Base-by-base conservation (phyloP, 176 grass and related monocot species). In the Triticum dicoccoides region DNA sequence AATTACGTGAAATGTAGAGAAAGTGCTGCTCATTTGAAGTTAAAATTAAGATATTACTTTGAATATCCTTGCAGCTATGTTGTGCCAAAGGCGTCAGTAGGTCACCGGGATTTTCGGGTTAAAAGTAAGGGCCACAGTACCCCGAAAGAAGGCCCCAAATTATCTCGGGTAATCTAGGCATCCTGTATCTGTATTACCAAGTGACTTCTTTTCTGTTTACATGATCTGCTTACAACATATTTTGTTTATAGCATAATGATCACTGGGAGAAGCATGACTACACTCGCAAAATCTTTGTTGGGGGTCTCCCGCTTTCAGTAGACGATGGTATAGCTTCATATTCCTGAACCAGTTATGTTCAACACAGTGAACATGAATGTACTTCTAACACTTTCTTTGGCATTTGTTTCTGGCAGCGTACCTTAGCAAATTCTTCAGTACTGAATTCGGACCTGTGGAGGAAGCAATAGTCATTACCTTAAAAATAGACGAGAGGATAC, bases 201-300 rank as follows among this genome's bases (percentile, higher is more conserved):
- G 30, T 13, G 62, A 14, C 3, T 51, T 49, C 14, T 49, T 61
- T 74, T 30, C 29, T 83, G 61, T 75, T 87, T 7, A 21, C 27
- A 71, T 54, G 30, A 2, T 84, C 3, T 81, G 62, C 29, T 89
- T 52, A 80, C 37, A 80, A 83, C 8, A n/a, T 23, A 65, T 18
- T 62, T 68, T 24, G 9, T 75, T 78, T 68, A 77, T 74, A 89
- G 87, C 30, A 89, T 51, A 83, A 80, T 39, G 82, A 89, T 69
- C 68, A 89, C 63, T 86, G 84, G 83, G 76, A 65, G 24, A 92
- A 81, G 88, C 84, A 88, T 47, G 88, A 93, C 78, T 93, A 90
- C 72, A 84, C 85, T 52, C 85, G 88, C 21, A 90, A 93, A 87
- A 90, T 93, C 77, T 93, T 93, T 82, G 88, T 90, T 87, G 88